Evolutionary conservation across 2,329 filamentous ascomycete species (phyloP).

Genomic region (Botrytis pseudocinerea): DNA sequence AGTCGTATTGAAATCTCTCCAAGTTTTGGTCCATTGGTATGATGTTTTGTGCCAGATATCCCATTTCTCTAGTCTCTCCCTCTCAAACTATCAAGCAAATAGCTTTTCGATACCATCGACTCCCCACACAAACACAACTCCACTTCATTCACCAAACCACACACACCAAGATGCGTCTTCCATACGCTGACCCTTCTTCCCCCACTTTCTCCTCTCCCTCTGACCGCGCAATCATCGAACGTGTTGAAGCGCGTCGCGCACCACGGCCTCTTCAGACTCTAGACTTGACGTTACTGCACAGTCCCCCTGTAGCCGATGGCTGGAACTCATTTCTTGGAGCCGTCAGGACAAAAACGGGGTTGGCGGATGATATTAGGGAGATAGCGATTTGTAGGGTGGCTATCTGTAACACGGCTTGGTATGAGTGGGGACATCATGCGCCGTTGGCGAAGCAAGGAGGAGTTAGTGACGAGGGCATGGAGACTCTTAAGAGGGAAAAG

Average conservation of each 20-base stretch:
- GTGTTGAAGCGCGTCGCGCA: constrained; percentile 63
- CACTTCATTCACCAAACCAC: constrained; percentile 3
- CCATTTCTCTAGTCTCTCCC: neutral
- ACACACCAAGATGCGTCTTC: constrained; percentile 58
- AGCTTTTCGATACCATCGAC: neutral
- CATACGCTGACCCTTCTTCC: constrained; percentile 57
- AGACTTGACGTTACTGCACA: constrained; percentile 75
- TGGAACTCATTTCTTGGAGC: constrained; percentile 71
- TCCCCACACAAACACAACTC: neutral
- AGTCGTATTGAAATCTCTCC: neutral
- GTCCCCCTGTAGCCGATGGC: constrained; percentile 71
- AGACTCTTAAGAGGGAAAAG: constrained; percentile 28
- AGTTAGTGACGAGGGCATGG: constrained; percentile 37
- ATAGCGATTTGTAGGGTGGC: constrained; percentile 80
- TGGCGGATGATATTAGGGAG: constrained; percentile 64
- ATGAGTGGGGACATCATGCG: constrained; percentile 80
- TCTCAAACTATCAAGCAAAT: constrained; percentile 2
- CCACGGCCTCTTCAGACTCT: constrained; percentile 72
- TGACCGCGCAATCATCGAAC: constrained; percentile 59
- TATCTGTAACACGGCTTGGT: constrained; percentile 77
- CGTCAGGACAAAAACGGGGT: constrained; percentile 54
- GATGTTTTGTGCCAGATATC: neutral
- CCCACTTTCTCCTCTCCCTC: constrained; percentile 48
- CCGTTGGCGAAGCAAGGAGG: constrained; percentile 50
- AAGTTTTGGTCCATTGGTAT: neutral